Base-by-base conservation (phyloP, 164 flowering plant genomes). In the Euptelea pleiosperma region DNA sequence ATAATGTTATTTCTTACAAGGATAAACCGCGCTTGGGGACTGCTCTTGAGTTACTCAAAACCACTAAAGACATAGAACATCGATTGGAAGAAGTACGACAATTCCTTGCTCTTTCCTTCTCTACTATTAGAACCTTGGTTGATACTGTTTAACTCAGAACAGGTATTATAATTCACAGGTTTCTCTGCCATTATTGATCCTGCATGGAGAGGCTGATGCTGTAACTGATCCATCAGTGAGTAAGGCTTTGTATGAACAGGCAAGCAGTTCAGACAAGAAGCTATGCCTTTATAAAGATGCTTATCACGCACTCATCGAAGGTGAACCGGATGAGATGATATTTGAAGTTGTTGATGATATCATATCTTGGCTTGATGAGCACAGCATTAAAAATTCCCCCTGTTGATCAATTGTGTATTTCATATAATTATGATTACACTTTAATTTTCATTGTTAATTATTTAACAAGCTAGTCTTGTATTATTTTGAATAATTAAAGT, bases 171-270 rank as follows among this genome's bases (percentile, higher is more conserved):
- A 21, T 54, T 51, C 63, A 28, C 80, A 93, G 99, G 85, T 93
- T 28, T 83, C 96, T 47, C 63, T 88, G 71, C 97, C 99, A 34
- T 47, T 94, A 24, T 52, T 94, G 58, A 84, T 94, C 57, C 70
- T 94, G 59, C 97, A 94, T 52, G 99, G 99, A 15, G 87, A 91
- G 65, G 84, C 80, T 57, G 99, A 94, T 64, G 45, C 28, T 31
- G 81, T 94, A 19, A 88, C 96, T 4, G 97, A 94, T 63, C 96
- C 97, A 33, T 86, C 99, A 4, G 91, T 94, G 58, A 94, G 99
- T 73, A 88, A 84, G 72, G 83, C 81, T 15, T 73, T 93, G 70
- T 80, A 83, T 56, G 96, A 82, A 71, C 85, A 78, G 66, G 96
- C 97, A 12, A 75, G 71, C 48, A 82, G 89, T 65, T 36, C 67